A percentile compares a stretch with the other conserved stretches of the same genome.
Evolutionary conservation across 2,329 filamentous ascomycete genomes (phyloP).

Genomic region (Eutypella sp.): DNA sequence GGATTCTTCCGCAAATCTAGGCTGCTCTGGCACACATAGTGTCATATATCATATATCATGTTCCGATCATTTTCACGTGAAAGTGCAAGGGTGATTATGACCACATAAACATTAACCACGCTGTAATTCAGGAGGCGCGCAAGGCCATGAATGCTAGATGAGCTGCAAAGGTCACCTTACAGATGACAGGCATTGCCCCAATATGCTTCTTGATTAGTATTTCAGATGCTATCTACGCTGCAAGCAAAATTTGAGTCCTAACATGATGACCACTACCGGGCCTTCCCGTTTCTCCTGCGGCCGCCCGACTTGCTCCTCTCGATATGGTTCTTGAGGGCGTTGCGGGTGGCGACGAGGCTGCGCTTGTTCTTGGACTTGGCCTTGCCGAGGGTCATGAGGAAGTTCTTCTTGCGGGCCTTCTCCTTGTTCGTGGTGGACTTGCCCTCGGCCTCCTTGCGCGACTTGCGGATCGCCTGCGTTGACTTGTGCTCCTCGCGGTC

Average conservation of each 20-base stretch:
- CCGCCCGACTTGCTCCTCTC: constrained; percentile 81
- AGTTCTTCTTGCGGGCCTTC: constrained; percentile 96
- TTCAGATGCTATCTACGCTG: not conserved
- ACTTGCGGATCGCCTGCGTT: constrained; percentile 76
- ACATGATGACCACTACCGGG: constrained; percentile 6
- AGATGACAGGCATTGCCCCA: no score
- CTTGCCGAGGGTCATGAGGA: constrained; percentile 96
- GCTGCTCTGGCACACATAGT: no score
- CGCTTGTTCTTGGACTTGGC: constrained; percentile 94
- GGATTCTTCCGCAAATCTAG: no score
- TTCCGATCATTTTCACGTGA: no score
- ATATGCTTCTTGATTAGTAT: not conserved
- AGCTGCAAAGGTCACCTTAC: no score
- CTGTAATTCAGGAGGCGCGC: no score
- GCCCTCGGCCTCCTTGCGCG: constrained; percentile 81
- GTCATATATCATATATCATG: no score
- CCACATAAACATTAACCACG: no score
- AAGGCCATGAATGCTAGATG: no score
- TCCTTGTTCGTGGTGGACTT: constrained; percentile 98
- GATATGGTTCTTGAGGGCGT: constrained; percentile 74
- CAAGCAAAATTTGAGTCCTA: not conserved
- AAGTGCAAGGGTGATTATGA: no score
- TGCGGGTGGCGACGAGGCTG: constrained; percentile 80
- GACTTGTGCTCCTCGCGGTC: constrained; percentile 76
- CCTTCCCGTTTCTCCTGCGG: constrained; percentile 62